A percentile compares a stretch with the other conserved stretches of the same genome.
These are phyloP conservation scores for Selenicereus undatus DNA, from an alignment of 148 eudicot species.

Conservation along the genomic window DNA sequence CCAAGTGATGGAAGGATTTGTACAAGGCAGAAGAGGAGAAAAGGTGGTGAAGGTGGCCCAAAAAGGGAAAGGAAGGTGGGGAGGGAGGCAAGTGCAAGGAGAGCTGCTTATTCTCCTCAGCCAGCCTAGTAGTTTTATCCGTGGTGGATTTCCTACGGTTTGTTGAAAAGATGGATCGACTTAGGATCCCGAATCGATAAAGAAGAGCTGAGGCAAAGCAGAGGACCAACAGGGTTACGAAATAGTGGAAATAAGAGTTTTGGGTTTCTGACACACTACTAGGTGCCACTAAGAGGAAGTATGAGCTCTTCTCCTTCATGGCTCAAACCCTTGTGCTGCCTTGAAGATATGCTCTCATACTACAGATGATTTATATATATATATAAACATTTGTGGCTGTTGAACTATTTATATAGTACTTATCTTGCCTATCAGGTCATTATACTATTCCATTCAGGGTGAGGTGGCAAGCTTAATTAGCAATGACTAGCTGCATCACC, in stretches of 20 bases:
- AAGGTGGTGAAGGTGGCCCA: conserved; percentile 36
- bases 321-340: not conserved
- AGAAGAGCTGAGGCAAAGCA: conserved; percentile 20
- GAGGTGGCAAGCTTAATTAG: not conserved
- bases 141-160: not conserved
- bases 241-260: not conserved
- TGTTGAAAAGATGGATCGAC: not conserved
- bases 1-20: conserved; percentile 28
- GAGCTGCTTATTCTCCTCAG: not conserved
- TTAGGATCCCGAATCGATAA: not conserved
- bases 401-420: too few relatives aligned
- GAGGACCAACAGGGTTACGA: conserved; percentile 14
- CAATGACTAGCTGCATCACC: not conserved
- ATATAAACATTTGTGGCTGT: too few relatives aligned
- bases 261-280: not conserved
- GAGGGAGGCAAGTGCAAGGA: conserved; percentile 28
- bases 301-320: not conserved
- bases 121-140: not conserved
- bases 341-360: too few relatives aligned
- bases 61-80: conserved; percentile 32
- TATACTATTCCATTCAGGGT: not conserved
- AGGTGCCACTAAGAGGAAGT: not conserved
- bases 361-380: too few relatives aligned
- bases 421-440: not conserved
- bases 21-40: conserved; percentile 12